Evolutionary conservation across 176 grass and related monocot species (phyloP), one percentile per base, ranked within the genome.

Genomic region (Oropetium thomaeum): DNA sequence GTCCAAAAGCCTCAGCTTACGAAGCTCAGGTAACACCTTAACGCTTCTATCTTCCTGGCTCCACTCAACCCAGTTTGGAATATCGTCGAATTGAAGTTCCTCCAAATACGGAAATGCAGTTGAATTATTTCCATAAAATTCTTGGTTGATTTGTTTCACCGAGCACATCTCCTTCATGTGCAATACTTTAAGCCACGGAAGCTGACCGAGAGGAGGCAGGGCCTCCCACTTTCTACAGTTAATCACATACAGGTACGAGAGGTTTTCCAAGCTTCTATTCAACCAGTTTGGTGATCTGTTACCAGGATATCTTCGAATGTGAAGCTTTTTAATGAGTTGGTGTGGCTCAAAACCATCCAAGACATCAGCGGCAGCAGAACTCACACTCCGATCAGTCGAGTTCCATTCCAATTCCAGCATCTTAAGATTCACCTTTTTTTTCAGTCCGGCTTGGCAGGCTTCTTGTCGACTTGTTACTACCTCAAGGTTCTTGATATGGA

Each of bases 131-230:
- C 84, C 84, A 81, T 77, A 91, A 10, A 91, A 91, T 0, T 81
- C 42, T 23, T 3, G 0, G 15, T 67, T 49, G 7, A 91, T 77
- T 20, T 51, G 7, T 81, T 45, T 55, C 31, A 91, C 13, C 20
- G 81, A 61, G 17, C 40, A 63, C 84, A 91, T 84, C 39, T 88
- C 78, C 71, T 93, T 90, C 65, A 93, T 31, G 44, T 53, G 83
- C 78, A 90, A 54, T 74, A 82, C 62, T 68, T 87, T 79, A 33
- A 93, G 82, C 23, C 15, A 78, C 0, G 54, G 66, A 83, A 92
- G 86, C 12, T 89, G 42, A 15, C 89, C 89, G 0, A 92, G 76
- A 62, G 89, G 89, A 79, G 89, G 89, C 25, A 92, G 74, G 64
- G 58, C 31, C 34, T 80, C 65, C 89, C 82, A 89, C 48, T 76